phyloP scores from a whole-genome alignment of 2,329 filamentous ascomycete genomes.

The Verticillium isaacii region DNA sequence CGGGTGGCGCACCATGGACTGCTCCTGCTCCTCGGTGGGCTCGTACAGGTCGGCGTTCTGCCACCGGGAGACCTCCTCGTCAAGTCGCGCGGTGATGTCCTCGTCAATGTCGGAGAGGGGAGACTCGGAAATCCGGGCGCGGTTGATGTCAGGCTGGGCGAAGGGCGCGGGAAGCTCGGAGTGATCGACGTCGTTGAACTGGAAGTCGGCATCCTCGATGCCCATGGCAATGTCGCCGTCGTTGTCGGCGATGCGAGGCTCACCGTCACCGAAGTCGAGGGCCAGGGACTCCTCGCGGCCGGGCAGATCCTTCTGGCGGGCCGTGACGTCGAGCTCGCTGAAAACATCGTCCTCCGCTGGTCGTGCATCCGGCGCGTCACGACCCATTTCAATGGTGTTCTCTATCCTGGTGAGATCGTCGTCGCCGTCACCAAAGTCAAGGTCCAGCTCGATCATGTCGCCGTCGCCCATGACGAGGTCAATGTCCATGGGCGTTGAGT shows the following conservation, averaged over 20 bases:
- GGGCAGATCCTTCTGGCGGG: slow-evolving; percentile 50
- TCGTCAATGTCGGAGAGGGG: slow-evolving; percentile 67
- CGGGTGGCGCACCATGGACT: slow-evolving; percentile 58
- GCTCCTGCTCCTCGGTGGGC: slow-evolving; percentile 52
- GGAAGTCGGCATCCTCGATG: slow-evolving; percentile 61
- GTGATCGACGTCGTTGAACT: slow-evolving; percentile 54
- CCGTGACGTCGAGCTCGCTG: slow-evolving; percentile 56
- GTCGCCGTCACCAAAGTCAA: slow-evolving; percentile 71
- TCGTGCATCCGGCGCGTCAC: slow-evolving; percentile 70
- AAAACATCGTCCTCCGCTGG: slow-evolving; percentile 67
- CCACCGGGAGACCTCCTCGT: slow-evolving; percentile 49
- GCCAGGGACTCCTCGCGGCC: slow-evolving; percentile 53
- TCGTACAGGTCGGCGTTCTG: slow-evolving; percentile 57
- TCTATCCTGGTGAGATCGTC: slow-evolving; percentile 53
- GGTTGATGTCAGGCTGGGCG: slow-evolving; percentile 41
- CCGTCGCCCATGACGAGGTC: slow-evolving; percentile 49
- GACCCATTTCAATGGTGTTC: slow-evolving; percentile 79
- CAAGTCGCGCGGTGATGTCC: slow-evolving; percentile 27
- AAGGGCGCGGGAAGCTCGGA: slow-evolving; percentile 49
- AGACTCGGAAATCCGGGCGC: slow-evolving; percentile 63
- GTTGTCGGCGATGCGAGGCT: slow-evolving; percentile 54
- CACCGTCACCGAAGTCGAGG: slow-evolving; percentile 47
- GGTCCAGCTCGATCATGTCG: slow-evolving; percentile 66
- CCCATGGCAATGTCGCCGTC: slow-evolving; percentile 61
- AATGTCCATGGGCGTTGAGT: slow-evolving; percentile 54